These are phyloP conservation scores for Blumeria hordei DNA, from an alignment of 2,329 filamentous ascomycete genomes.

Conservation along the genomic window DNA sequence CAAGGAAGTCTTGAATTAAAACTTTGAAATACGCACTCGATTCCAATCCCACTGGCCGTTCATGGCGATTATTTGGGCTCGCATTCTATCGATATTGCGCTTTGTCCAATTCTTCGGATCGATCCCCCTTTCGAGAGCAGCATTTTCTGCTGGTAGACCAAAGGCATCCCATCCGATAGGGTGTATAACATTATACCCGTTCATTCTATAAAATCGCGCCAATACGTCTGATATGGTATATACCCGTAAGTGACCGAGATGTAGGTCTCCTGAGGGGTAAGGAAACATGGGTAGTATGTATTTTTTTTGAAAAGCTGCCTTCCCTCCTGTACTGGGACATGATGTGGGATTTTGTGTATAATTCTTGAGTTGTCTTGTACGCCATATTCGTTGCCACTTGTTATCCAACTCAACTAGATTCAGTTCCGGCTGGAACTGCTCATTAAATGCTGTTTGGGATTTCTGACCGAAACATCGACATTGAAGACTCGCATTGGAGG, in stretches of 20 bases:
- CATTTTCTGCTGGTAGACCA: constrained; percentile 75
- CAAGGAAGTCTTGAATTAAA: constrained; percentile 2
- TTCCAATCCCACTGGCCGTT: constrained; percentile 71
- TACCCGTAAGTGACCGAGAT: constrained; percentile 68
- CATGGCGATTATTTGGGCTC: constrained; percentile 53
- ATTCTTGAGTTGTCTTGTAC: neutral
- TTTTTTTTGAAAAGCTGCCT: constrained; percentile 15
- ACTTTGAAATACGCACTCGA: constrained; percentile 28
- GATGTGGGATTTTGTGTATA: neutral
- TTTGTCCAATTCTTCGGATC: constrained; percentile 59
- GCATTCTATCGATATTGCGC: constrained; percentile 66
- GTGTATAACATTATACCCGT: constrained; percentile 51
- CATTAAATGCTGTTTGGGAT: too few relatives aligned
- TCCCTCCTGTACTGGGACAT: neutral
- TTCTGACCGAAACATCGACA: too few relatives aligned
- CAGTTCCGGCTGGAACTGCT: constrained; percentile 1
- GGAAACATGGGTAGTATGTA: constrained; percentile 86
- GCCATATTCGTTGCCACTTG: constrained; percentile 12
- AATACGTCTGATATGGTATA: constrained; percentile 81
- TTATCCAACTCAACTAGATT: constrained; percentile 9
- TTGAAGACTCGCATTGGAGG: too few relatives aligned
- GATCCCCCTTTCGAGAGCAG: constrained; percentile 60
- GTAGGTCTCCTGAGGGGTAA: constrained; percentile 68
- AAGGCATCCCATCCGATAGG: constrained; percentile 96
- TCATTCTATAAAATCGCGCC: constrained; percentile 50